Conservation (phyloP, 441 rosid genomes). For the Codiaeum variegatum region DNA sequence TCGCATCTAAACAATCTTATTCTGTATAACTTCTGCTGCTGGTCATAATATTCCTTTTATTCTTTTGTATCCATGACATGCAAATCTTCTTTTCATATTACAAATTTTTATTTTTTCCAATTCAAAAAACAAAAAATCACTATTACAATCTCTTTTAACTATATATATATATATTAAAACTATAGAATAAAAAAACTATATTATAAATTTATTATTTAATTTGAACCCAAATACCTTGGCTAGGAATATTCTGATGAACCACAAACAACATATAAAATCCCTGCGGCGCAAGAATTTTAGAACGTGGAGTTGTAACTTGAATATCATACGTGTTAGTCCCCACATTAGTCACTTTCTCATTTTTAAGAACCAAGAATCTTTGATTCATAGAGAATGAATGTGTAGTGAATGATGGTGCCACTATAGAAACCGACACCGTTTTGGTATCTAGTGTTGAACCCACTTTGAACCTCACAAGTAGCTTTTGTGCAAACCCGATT, state of each 20-base stretch:
- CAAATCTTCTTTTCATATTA: background rate
- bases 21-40: background rate
- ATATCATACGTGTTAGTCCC: slow-evolving; percentile 28
- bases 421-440: slow-evolving; percentile 41
- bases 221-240: slow-evolving; percentile 67
- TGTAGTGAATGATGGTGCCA: slow-evolving; percentile 71
- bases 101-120: background rate
- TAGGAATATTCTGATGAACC: slow-evolving; percentile 64
- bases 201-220: slow-evolving; percentile 34
- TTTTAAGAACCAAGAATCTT: slow-evolving; percentile 56
- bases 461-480: slow-evolving; percentile 42
- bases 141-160: no score
- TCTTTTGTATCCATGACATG: background rate
- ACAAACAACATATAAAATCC: slow-evolving; percentile 77
- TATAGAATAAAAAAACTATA: no score
- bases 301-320: slow-evolving; percentile 42
- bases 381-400: slow-evolving; percentile 82
- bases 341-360: slow-evolving; percentile 23
- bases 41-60: no score
- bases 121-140: no score
- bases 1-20: background rate
- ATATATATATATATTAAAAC: no score
- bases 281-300: slow-evolving; percentile 57
- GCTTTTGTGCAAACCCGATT: slow-evolving; percentile 33
- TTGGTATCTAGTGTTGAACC: slow-evolving; percentile 20